Base-by-base conservation (phyloP, 768 basidiomycete species). In the Gelatoporia subvermispora region DNA sequence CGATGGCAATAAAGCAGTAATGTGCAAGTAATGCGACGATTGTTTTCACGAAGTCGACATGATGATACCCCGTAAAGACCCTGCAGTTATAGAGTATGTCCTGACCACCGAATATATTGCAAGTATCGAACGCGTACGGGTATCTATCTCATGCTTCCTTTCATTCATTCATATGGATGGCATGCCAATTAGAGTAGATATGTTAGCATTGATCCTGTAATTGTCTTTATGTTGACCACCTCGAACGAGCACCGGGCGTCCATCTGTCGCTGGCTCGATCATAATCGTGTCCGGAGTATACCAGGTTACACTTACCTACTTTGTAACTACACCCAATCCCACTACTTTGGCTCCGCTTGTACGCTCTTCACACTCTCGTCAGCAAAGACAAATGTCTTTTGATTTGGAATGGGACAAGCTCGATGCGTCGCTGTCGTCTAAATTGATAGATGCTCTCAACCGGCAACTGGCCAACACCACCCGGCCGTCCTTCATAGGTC, bases 401-500 rank as follows among this genome's bases (percentile, higher is more conserved):
- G 95, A 98, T 72, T 72, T 99, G 47, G 90, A 95, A 72, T 99
- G 95, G 94, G 68, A 72, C 56, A 82, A 84, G 56, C 81, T 98
- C 53, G 84, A 92, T 68, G 65, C 76, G 18, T 76, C 82, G 1
- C 77, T 96, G 10, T 77, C 92, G 8, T 71, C 72, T 16, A 75
- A 75, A 24, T 75, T 94, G 49, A 77, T 93, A 49, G 74, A 79
- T 35, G 61, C 85, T 41, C 83, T 99, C 60, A 93, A 96, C 70
- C 71, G 72, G 49, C 87, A 91, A 49, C 84, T 99, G 20, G 61
- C 76, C 5, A 76, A 68, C 42, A 80, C 84, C 2, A 68, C 79
- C 25, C 71, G 90, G n/a, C 96, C 95, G 0, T 92, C 92, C 9
- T 98, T 94, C 66, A 88, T 99, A 34, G 96, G 96, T 2, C 93